Evolutionary conservation across 805 yeast genomes (phyloP), one percentile per base, ranked within the genome.

Genomic region (Cyberlindnera euphorbiiphila): DNA sequence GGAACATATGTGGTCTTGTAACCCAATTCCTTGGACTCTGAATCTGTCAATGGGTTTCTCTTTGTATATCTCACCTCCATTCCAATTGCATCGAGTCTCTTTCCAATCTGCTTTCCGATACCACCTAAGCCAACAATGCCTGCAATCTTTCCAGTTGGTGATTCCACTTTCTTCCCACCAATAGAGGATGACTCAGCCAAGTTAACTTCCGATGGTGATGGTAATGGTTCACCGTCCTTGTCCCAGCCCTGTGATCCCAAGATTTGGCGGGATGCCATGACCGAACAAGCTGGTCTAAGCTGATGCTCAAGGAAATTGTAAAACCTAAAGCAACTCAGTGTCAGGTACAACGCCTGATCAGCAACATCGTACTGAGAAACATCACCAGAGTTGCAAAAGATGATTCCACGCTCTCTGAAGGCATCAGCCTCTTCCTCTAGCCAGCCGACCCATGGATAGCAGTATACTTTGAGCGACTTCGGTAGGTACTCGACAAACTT

Each of bases 81-180:
- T 8, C 85, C 87, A 23, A 85, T 60, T 12, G 61, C 62, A 25
- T 61, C 34, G 43, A 85, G 64, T 48, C 81, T 68, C 37, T 56
- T 60, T 5, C 79, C 93, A 38, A 82, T 74, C 22, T 69, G 66
- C 53, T 72, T 71, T 5, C 94, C 95, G 47, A 85, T 85, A 19
- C 75, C 67, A 1, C 95, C 95, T 49, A 84, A 78, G 0, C 94
- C 95, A 4, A 82, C 73, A 26, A 85, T 71, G 5, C 80, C 75
- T 1, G 69, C 87, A 16, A 63, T 62, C 50, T 76, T 79, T 14
- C 77, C 77, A 6, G 58, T 54, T 5, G 88, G 87, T 9, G 76
- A 67, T n/a, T 57, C 74, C 42, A 71, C 55, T 16, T 54, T 56
- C 18, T 73, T 61, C 3, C 73, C 67, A 29, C 77, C 79, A 6